phyloP scores from a whole-genome alignment of 2,329 filamentous ascomycete species.

The Diaporthe sp. region DNA sequence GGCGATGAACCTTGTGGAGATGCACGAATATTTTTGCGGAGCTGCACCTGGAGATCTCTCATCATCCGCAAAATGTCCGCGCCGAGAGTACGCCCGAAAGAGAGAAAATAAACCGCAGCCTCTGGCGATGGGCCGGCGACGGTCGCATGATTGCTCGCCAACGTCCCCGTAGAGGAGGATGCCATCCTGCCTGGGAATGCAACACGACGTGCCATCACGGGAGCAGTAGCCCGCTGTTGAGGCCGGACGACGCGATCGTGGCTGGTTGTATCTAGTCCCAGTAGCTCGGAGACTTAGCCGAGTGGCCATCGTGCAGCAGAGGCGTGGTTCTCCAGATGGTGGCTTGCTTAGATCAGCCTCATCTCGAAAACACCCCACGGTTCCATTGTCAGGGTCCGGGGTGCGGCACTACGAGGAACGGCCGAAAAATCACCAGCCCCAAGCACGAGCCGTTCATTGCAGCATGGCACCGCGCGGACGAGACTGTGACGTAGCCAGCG shows the following conservation, averaged over 20 bases:
- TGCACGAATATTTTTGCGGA: conserved; percentile 35
- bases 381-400: conserved; percentile 21
- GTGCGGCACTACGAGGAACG: conserved; percentile 10
- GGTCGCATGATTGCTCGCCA: conserved; percentile 25
- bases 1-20: conserved; percentile 37
- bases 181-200: conserved; percentile 1
- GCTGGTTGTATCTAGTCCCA: neutral
- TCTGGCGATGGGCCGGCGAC: conserved; percentile 35
- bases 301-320: neutral
- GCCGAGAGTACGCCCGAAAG: conserved; percentile 40
- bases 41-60: conserved; percentile 37
- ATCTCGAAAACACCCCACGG: conserved; percentile 22
- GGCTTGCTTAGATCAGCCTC: conserved; percentile 29
- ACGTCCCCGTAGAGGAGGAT: neutral
- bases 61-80: conserved; percentile 32
- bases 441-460: conserved; percentile 9
- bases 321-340: conserved; percentile 11
- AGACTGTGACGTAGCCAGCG: conserved; percentile 15
- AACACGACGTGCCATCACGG: conserved; percentile 17
- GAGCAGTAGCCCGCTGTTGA: neutral
- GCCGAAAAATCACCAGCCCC: conserved; percentile 15
- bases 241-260: conserved; percentile 12
- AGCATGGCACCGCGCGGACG: neutral
- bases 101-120: conserved; percentile 24
- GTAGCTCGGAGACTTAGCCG: conserved; percentile 13